phyloP scores from a whole-genome alignment of 1,284 basidiomycete genomes.

The Moesziomyces antarcticus region DNA sequence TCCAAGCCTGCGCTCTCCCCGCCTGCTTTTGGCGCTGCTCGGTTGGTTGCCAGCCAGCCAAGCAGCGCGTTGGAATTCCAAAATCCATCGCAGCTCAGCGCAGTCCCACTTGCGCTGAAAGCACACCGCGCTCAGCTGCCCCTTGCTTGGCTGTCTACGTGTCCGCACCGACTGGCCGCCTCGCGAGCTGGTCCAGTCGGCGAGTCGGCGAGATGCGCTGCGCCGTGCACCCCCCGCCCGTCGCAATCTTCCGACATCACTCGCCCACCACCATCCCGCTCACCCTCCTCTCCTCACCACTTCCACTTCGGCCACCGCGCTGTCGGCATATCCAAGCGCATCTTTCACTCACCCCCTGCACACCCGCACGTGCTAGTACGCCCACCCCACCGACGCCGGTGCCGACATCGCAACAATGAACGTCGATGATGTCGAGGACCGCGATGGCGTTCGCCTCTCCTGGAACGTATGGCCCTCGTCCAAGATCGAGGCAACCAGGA shows the following conservation, averaged over 20 bases:
- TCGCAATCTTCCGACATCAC: slow-evolving; percentile 28
- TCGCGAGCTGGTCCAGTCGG: too few species aligned
- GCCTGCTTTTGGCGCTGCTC: too few species aligned
- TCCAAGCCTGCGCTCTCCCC: too few species aligned
- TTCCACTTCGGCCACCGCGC: slow-evolving; percentile 1
- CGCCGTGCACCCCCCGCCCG: slow-evolving; percentile 22
- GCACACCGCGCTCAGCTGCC: too few species aligned
- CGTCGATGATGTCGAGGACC: slow-evolving; percentile 68
- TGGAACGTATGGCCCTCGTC: slow-evolving; percentile 99
- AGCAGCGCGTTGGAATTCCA: too few species aligned
- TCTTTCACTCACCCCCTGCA: not conserved
- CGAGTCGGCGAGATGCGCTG: slow-evolving; percentile 17
- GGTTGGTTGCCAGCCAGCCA: too few species aligned
- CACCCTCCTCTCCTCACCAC: slow-evolving; percentile 4
- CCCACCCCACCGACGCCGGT: not conserved
- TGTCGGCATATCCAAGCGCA: not conserved
- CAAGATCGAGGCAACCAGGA: slow-evolving; percentile 95
- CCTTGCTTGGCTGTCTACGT: slow-evolving; percentile 12
- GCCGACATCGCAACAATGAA: slow-evolving; percentile 35
- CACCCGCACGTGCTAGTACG: not conserved
- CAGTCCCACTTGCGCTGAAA: too few species aligned
- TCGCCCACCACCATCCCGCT: not conserved
- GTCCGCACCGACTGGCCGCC: slow-evolving; percentile 5
- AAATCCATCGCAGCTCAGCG: too few species aligned
- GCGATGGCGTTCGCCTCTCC: slow-evolving; percentile 72